These are phyloP conservation scores for Gnetum montanum DNA, from an alignment of 75 land plant genomes.

Conservation along the genomic window DNA sequence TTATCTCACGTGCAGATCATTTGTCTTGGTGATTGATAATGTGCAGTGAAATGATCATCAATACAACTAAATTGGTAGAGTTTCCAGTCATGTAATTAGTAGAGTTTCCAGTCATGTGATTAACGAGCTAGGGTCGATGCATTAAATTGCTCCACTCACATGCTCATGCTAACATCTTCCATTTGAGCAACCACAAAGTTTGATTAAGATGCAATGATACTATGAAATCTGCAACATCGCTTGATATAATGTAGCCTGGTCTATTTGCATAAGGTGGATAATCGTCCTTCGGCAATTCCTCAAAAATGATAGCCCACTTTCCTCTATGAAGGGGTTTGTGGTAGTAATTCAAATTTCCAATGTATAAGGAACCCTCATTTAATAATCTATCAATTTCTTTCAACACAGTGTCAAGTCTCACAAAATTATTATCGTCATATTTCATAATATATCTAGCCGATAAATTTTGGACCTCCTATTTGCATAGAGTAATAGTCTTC, in stretches of 20 bases:
- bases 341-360: slow-evolving; percentile 78
- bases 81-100: too few species aligned
- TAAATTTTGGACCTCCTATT: slow-evolving; percentile 55
- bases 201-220: slow-evolving; percentile 33
- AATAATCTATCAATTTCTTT: slow-evolving; percentile 31
- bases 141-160: slow-evolving; percentile 84
- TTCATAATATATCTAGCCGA: slow-evolving; percentile 78
- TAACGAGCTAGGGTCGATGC: slow-evolving; percentile 42
- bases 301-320: slow-evolving; percentile 93
- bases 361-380: slow-evolving; percentile 26
- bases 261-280: slow-evolving; percentile 87
- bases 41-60: slow-evolving; percentile 59
- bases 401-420: slow-evolving; percentile 55
- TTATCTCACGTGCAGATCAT: slow-evolving; percentile 79
- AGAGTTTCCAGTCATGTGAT: slow-evolving; percentile 23
- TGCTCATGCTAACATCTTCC: slow-evolving; percentile 95
- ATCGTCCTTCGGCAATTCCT: slow-evolving; percentile 88
- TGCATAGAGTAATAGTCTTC: slow-evolving; percentile 85
- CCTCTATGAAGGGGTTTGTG: slow-evolving; percentile 80
- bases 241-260: slow-evolving; percentile 62
- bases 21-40: slow-evolving; percentile 84
- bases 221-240: slow-evolving; percentile 46
- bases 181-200: slow-evolving; percentile 60
- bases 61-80: slow-evolving; percentile 74
- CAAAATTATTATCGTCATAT: slow-evolving; percentile 91